Percentiles rank a stretch among this genome's conserved stretches.
Conservation (phyloP, 2,329 filamentous ascomycete species). For the Pseudogymnoascus sp. region DNA sequence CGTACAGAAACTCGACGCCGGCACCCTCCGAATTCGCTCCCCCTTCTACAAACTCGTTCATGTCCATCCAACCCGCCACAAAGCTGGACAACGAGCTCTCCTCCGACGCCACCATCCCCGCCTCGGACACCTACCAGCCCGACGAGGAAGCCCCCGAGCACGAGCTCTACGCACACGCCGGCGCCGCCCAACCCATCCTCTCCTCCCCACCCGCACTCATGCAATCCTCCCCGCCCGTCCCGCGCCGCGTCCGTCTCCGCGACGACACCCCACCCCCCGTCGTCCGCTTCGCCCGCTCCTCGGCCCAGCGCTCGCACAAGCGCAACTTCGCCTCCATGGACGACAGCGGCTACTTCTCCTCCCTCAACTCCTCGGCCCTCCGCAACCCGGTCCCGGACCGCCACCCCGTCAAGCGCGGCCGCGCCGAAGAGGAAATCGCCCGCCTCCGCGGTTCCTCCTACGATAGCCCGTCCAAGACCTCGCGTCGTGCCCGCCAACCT, state of each 20-base stretch:
- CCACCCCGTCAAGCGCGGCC: constrained; percentile 76
- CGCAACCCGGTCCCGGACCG: constrained; percentile 74
- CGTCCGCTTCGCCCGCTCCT: constrained; percentile 52
- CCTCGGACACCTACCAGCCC: constrained; percentile 48
- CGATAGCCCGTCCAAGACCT: constrained; percentile 74
- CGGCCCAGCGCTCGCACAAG: constrained; percentile 56
- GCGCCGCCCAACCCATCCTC: constrained; percentile 40
- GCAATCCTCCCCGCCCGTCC: constrained; percentile 83
- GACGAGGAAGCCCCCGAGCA: constrained; percentile 38
- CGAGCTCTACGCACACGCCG: constrained; percentile 28
- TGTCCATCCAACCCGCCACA: constrained; percentile 11
- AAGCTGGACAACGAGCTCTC: constrained; percentile 46
- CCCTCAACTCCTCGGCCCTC: constrained; percentile 81
- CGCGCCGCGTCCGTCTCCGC: constrained; percentile 45
- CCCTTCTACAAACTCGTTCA: constrained; percentile 17
- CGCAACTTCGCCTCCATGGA: constrained; percentile 73
- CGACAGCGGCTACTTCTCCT: constrained; percentile 96
- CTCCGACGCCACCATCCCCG: constrained; percentile 69
- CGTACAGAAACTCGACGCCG: not conserved
- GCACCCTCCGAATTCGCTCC: constrained; percentile 3
- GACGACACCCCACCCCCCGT: constrained; percentile 71
- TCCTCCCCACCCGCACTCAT: constrained; percentile 63
- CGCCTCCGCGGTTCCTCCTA: constrained; percentile 87
- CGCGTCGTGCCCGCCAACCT: constrained; percentile 33
- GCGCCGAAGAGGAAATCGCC: constrained; percentile 92